These are phyloP conservation scores for Leptomonas pyrrhocoris DNA, from an alignment of 208 protist species.

Conservation along the genomic window DNA sequence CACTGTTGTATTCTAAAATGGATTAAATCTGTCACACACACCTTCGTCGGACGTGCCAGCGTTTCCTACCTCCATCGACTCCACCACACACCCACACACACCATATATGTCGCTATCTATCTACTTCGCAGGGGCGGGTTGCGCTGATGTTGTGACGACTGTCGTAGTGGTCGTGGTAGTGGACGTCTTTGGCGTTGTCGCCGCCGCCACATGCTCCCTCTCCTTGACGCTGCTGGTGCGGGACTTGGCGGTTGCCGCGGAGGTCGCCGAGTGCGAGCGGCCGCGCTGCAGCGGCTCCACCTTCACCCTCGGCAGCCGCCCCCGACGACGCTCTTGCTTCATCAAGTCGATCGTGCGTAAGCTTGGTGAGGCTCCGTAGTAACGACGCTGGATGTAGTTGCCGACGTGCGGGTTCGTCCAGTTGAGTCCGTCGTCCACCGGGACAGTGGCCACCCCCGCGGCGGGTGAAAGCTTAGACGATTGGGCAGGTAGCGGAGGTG, in stretches of 20 bases:
- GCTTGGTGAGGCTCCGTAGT: slow-evolving; percentile 84
- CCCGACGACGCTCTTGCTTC: slow-evolving; percentile 38
- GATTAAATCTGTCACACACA: too few relatives aligned
- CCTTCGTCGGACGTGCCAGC: too few relatives aligned
- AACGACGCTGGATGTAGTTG: slow-evolving; percentile 88
- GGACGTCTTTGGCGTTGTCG: neutral
- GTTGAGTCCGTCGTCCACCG: slow-evolving; percentile 27
- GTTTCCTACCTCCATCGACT: too few relatives aligned
- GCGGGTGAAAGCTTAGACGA: neutral
- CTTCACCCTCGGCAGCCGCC: slow-evolving; percentile 59
- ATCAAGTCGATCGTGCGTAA: slow-evolving; percentile 76
- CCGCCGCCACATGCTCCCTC: neutral
- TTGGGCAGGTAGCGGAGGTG: neutral
- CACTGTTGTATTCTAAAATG: too few relatives aligned
- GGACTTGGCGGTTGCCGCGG: neutral
- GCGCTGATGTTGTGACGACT: slow-evolving; percentile 4
- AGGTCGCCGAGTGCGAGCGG: slow-evolving; percentile 16
- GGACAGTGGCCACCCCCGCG: neutral
- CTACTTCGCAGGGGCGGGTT: neutral
- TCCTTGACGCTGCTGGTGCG: slow-evolving; percentile 1
- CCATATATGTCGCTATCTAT: too few relatives aligned
- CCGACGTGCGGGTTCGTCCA: slow-evolving; percentile 89
- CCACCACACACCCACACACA: too few relatives aligned
- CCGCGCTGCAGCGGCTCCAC: slow-evolving; percentile 45
- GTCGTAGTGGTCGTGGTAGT: slow-evolving; percentile 4